A percentile compares a stretch with the other conserved stretches of the same genome.
Evolutionary conservation across 2,329 filamentous ascomycete species (phyloP).

Genomic region (Phyllosticta citribraziliensis): DNA sequence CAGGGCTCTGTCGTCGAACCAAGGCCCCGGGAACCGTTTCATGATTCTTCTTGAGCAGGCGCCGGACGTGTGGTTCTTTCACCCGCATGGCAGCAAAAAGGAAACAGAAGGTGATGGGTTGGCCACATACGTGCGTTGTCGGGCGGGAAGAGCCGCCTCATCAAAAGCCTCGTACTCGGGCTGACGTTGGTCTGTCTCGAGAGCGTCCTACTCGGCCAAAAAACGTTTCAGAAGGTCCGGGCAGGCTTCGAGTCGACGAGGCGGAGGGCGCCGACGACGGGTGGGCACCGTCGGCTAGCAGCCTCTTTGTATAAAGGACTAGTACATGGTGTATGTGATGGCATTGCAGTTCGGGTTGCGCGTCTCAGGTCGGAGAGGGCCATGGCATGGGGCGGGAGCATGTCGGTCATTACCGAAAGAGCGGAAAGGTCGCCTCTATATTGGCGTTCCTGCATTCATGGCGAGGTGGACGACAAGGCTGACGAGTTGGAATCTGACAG

Average conservation of each 20-base stretch:
- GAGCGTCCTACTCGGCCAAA: neutral
- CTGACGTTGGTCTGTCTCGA: neutral
- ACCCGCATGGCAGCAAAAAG: neutral
- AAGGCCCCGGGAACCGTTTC: conserved; percentile 6
- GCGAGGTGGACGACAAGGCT: conserved; percentile 3
- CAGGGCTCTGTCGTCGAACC: neutral
- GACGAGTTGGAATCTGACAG: neutral
- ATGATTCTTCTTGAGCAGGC: conserved; percentile 4
- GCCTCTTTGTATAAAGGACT: neutral
- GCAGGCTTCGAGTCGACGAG: too few relatives aligned
- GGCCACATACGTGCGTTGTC: neutral
- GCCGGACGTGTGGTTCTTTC: conserved; percentile 3
- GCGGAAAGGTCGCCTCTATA: neutral
- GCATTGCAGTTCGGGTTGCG: neutral
- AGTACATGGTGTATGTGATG: neutral
- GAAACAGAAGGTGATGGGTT: neutral
- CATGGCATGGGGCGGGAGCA: neutral
- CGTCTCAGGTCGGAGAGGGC: neutral
- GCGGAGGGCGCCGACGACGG: neutral
- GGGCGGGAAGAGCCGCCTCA: neutral
- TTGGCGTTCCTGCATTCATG: conserved; percentile 11
- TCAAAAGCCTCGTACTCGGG: neutral
- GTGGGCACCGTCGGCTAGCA: neutral
- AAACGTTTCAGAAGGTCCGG: neutral
- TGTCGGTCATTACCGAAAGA: neutral